These are phyloP conservation scores for Mariannaea sp. DNA, from an alignment of 2,329 filamentous ascomycete genomes.

Conservation along the genomic window DNA sequence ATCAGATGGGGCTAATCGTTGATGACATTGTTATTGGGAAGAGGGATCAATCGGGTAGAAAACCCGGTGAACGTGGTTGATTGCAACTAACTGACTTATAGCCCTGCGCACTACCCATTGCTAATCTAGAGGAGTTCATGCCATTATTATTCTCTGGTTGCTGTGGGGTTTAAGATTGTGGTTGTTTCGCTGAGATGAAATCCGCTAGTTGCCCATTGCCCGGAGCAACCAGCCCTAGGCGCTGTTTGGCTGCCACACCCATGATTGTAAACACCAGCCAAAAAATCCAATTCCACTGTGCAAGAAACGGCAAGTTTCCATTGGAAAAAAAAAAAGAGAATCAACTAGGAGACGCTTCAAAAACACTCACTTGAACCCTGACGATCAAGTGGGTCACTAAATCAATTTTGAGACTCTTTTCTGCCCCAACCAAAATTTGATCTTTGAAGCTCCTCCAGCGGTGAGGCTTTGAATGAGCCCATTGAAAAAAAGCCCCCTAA, in stretches of 20 bases:
- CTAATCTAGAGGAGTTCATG: not conserved
- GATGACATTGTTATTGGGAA: not conserved
- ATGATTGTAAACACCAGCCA: slow-evolving; percentile 2
- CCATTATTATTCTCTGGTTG: not conserved
- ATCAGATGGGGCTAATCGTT: not conserved
- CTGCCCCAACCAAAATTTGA: slow-evolving; percentile 17
- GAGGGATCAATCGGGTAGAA: slow-evolving; percentile 5
- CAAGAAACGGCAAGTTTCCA: no score
- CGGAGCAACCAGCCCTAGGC: slow-evolving; percentile 10
- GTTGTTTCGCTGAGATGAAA: slow-evolving; percentile 5
- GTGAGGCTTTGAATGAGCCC: no score
- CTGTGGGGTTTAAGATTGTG: not conserved
- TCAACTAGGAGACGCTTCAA: not conserved
- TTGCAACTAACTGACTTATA: no score
- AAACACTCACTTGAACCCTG: slow-evolving; percentile 2
- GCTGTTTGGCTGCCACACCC: not conserved
- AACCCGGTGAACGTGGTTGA: slow-evolving; percentile 1
- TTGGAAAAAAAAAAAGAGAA: slow-evolving; percentile 3
- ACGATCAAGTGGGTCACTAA: slow-evolving; percentile 14
- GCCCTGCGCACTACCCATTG: no score
- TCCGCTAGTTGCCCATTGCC: slow-evolving; percentile 16
- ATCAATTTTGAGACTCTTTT: not conserved
- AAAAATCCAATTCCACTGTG: not conserved
- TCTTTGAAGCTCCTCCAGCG: not conserved
- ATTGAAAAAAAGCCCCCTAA: no score